Evolutionary conservation across 371 early-diverging fungal genomes (phyloP), one percentile per base, ranked within the genome.

Genomic region (Lichtheimia ramosa): DNA sequence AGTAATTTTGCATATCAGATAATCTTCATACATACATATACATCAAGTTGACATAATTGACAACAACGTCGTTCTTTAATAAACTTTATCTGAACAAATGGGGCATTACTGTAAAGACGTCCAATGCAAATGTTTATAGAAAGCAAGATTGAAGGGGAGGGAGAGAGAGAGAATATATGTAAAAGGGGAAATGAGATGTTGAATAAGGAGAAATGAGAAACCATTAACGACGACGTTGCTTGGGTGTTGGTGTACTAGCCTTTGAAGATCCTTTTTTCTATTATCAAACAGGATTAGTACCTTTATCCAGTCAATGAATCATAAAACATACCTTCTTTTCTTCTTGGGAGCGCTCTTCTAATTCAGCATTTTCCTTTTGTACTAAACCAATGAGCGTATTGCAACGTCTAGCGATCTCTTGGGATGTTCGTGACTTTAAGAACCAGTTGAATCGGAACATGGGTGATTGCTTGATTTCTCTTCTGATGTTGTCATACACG

Each of bases 401-500:
- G 62, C 93, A 92, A n/a, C 94, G 86, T 50, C 93, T 71, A 43
- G 83, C 84, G 34, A 93, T 77, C 62, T 93, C 94, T 56, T 82
- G 78, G 1, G 94, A 77, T 18, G 96, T 96, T 60, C 98, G 83
- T 28, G 96, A 94, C 71, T 96, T 96, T 60, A 97, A 81, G 78
- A 96, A 98, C 97, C 97, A 98, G 71, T 97, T 94, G 63, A 98
- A 98, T 43, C 95, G 81, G 84, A 98, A 97, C 48, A 93, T 66
- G 10, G 93, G 89, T 15, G 88, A 85, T 60, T 82, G 79, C 43
- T 90, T 91, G 58, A 98, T 85, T 59, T 96, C 95, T 50, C 85
- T 87, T 48, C 93, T 83, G 64, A 98, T 93, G 62, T 84, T 77
- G 50, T 97, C 96, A 70, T 96, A 94, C 0, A 92, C 93, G 60